Percentiles rank a stretch among this genome's conserved stretches.
These are phyloP conservation scores for Leucocoprinus sp. DNA, from an alignment of 768 basidiomycete genomes.

Conservation along the genomic window DNA sequence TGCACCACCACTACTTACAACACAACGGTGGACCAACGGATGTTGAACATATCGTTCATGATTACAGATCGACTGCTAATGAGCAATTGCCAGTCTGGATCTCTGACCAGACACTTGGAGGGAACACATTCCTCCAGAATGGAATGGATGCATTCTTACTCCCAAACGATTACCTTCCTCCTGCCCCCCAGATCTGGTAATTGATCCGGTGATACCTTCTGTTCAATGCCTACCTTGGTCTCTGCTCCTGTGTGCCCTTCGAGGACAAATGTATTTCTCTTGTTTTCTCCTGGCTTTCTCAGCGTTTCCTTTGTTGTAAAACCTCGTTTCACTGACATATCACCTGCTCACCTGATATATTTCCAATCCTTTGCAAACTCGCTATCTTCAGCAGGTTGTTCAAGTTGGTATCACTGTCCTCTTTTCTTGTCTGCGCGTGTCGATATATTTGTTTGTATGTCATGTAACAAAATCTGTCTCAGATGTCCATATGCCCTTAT, in stretches of 20 bases:
- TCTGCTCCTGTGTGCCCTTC: too few species aligned
- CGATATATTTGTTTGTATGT: neutral
- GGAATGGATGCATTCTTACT: conserved; percentile 84
- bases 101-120: conserved; percentile 75
- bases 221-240: too few species aligned
- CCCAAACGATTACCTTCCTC: conserved; percentile 64
- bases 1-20: conserved; percentile 14
- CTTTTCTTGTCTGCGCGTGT: neutral
- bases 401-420: neutral
- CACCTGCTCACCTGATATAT: neutral
- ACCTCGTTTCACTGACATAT: neutral
- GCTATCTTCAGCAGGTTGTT: too few species aligned
- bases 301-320: neutral
- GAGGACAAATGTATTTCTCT: too few species aligned
- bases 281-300: neutral
- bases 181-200: conserved; percentile 73
- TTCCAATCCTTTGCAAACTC: neutral
- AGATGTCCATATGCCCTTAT: neutral
- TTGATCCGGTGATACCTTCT: neutral
- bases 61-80: conserved; percentile 60
- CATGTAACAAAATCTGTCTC: neutral
- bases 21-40: conserved; percentile 22
- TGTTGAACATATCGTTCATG: conserved; percentile 69
- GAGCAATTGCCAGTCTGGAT: conserved; percentile 83
- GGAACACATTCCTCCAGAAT: conserved; percentile 65